A percentile compares a stretch with the other conserved stretches of the same genome.
Conservation (phyloP, 2,329 filamentous ascomycete genomes). For the Cordyceps militaris region DNA sequence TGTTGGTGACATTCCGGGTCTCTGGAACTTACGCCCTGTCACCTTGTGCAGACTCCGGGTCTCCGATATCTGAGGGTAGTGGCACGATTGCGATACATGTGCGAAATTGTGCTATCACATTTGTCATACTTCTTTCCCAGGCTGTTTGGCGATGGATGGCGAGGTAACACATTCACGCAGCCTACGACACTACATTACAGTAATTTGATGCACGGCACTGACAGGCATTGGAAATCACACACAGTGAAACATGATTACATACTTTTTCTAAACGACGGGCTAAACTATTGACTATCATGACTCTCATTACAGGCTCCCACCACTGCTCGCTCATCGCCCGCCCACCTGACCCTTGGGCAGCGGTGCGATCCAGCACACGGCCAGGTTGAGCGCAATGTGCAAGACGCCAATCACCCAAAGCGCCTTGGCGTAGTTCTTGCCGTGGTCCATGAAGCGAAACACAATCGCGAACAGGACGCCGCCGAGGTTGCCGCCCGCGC, state of each 20-base stretch:
- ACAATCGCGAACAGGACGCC: slow-evolving; percentile 74
- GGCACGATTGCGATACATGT: background rate
- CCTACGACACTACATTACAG: no score
- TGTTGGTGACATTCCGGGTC: background rate
- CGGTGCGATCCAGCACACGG: slow-evolving; percentile 49
- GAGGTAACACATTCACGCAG: no score
- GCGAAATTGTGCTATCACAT: background rate
- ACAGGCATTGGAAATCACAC: background rate
- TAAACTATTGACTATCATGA: background rate
- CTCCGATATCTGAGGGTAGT: background rate
- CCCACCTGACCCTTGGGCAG: slow-evolving; percentile 42
- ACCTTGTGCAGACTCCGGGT: background rate
- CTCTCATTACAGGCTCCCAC: slow-evolving; percentile 12
- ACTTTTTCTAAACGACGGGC: background rate
- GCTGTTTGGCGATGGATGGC: no score
- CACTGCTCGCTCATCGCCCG: slow-evolving; percentile 8
- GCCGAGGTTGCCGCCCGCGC: slow-evolving; percentile 75
- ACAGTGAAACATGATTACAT: background rate
- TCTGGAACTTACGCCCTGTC: background rate
- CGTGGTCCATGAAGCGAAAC: slow-evolving; percentile 67
- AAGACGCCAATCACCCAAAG: slow-evolving; percentile 81
- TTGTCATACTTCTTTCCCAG: no score
- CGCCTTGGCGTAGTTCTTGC: slow-evolving; percentile 58
- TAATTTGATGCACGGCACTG: background rate
- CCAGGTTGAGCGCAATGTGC: slow-evolving; percentile 61